Evolutionary conservation across 352 stramenopile species (phyloP).

Genomic region (Globisporangium rhizosaccharum): DNA sequence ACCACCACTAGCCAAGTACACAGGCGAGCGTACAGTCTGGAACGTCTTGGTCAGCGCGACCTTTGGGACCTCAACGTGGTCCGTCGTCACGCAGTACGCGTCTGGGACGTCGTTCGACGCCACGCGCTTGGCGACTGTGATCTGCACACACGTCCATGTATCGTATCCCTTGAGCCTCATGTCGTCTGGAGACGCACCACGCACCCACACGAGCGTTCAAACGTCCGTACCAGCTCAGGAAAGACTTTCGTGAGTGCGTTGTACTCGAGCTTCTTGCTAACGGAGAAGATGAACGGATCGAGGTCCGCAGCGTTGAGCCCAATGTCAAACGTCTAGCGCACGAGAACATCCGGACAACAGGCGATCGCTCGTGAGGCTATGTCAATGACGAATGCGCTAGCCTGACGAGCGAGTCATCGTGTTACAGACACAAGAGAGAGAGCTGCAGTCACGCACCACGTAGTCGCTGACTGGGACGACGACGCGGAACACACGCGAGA

Average conservation of each 20-base stretch:
- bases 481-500: slow-evolving; percentile 45
- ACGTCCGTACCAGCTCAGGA: slow-evolving; percentile 48
- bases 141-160: slow-evolving; percentile 20
- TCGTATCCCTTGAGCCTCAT: neutral
- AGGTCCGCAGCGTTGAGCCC: slow-evolving; percentile 48
- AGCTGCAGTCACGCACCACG: slow-evolving; percentile 3
- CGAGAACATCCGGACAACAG: too few species aligned
- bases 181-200: neutral
- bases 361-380: neutral
- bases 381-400: neutral
- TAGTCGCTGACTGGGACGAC: slow-evolving; percentile 24
- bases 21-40: slow-evolving; percentile 22
- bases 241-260: slow-evolving; percentile 64
- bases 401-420: too few species aligned
- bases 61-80: slow-evolving; percentile 64
- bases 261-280: slow-evolving; percentile 74
- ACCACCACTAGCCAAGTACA: neutral
- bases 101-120: slow-evolving; percentile 49
- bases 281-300: slow-evolving; percentile 64
- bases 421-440: neutral
- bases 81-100: slow-evolving; percentile 57
- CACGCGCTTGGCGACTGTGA: slow-evolving; percentile 59
- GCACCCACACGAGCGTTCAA: neutral
- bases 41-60: slow-evolving; percentile 43
- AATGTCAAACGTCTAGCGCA: slow-evolving; percentile 57